Base-by-base conservation (phyloP, 2,329 filamentous ascomycete genomes). In the Aureobasidium sp. region DNA sequence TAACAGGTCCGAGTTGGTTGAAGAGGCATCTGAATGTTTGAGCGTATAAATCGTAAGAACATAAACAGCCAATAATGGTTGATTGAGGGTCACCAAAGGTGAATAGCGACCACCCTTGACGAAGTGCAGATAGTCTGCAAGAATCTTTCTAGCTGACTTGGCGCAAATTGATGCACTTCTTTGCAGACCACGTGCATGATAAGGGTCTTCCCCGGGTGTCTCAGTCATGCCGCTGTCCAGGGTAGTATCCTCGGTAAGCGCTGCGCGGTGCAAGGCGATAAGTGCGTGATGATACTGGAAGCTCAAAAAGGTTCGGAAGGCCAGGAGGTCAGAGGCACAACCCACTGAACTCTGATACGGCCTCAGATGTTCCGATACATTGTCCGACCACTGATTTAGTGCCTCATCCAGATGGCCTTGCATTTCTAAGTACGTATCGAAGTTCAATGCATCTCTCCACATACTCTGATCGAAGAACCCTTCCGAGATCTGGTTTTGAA, bases 321-420 rank as follows among this genome's bases (percentile, higher is more conserved):
- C 15, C 3, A 25, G 29, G 7, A 47, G 15, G 21, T n/a, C 13
- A 30, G 48, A 37, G 6, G 48, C 16, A 61, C 59, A 70, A 73
- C 16, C 9, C 3, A 34, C 15, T 16, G 25, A 7, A 34, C 39
- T 29, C 8, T 7, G 21, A 1, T 15, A n/a, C 21, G 54, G 54
- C 7, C 11, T 36, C 10, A 47, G 11, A 1, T 10, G 13, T 3
- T n/a, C 32, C 3, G 41, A 29, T 3, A 37, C 29, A 37, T 16
- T 36, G 39, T 47, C 41, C 4, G 54, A 45, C 54, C 54, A 58
- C 21, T 13, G 3, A 4, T 5, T 15, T 27, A 58, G 11, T n/a
- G 32, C 6, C 7, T 34, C 3, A 39, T 47, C 30, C 3, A 58
- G 41, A 7, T 58, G 15, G 41, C 9, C 5, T n/a, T 34, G 39